These are phyloP conservation scores for Periconia sp. DNA, from an alignment of 2,329 filamentous ascomycete genomes.

Conservation along the genomic window DNA sequence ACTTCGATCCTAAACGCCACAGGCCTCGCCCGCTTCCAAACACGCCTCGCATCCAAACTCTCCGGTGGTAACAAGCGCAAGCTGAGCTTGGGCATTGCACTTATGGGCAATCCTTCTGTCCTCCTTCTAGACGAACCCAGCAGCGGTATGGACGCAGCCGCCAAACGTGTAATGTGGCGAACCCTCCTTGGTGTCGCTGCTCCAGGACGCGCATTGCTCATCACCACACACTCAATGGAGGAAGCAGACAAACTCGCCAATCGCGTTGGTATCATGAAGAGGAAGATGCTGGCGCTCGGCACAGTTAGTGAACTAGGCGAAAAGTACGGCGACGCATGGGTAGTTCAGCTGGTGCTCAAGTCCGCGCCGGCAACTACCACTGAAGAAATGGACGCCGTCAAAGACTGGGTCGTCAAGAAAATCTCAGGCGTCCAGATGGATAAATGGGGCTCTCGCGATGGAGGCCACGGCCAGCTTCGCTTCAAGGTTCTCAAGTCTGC, in stretches of 20 bases:
- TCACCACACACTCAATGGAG: conserved; percentile 95
- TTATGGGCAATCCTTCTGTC: conserved; percentile 90
- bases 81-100: conserved; percentile 80
- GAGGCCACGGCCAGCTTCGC: conserved; percentile 82
- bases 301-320: conserved; percentile 71
- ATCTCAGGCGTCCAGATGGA: conserved; percentile 66
- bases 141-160: conserved; percentile 85
- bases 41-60: conserved; percentile 75
- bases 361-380: conserved; percentile 72
- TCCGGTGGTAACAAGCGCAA: conserved; percentile 96
- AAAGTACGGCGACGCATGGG: conserved; percentile 75
- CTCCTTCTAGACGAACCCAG: conserved; percentile 87
- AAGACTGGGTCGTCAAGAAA: conserved; percentile 63
- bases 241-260: conserved; percentile 87
- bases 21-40: conserved; percentile 69
- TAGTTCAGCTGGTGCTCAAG: conserved; percentile 78
- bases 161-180: conserved; percentile 91
- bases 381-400: conserved; percentile 67
- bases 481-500: conserved; percentile 69
- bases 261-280: conserved; percentile 82
- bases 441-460: conserved; percentile 62
- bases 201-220: conserved; percentile 74
- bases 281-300: conserved; percentile 82
- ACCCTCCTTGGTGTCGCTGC: conserved; percentile 72
- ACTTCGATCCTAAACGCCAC: conserved; percentile 77